Evolutionary conservation across 192 early-diverging fungal species (phyloP).

Genomic region (Umbelopsis vinacea): DNA sequence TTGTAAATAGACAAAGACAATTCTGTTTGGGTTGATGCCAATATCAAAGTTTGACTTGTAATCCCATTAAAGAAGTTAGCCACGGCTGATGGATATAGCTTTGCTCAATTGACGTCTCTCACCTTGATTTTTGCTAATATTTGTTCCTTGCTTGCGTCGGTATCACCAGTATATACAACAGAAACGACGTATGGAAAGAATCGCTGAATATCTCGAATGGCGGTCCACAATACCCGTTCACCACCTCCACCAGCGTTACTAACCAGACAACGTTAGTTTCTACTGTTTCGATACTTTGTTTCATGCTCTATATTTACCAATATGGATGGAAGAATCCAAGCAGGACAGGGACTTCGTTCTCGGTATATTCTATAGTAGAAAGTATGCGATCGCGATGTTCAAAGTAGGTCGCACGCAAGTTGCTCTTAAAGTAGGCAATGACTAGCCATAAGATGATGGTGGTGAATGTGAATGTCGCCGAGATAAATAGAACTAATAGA

Average conservation of each 20-base stretch:
- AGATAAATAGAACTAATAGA: background rate
- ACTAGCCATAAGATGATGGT: slow-evolving; percentile 8
- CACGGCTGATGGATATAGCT: background rate
- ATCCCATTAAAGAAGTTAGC: background rate
- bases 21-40: slow-evolving; percentile 50
- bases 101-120: background rate
- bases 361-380: slow-evolving; percentile 1
- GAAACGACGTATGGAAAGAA: slow-evolving; percentile 67
- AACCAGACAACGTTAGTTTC: background rate
- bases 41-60: slow-evolving; percentile 70
- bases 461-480: slow-evolving; percentile 1
- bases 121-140: slow-evolving; percentile 72
- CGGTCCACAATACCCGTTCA: slow-evolving; percentile 95
- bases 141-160: slow-evolving; percentile 48
- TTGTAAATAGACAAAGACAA: slow-evolving; percentile 69
- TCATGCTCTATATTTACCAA: slow-evolving; percentile 52
- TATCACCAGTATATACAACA: slow-evolving; percentile 85
- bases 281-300: background rate
- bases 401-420: slow-evolving; percentile 2
- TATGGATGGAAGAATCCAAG: slow-evolving; percentile 94
- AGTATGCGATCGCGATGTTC: slow-evolving; percentile 15
- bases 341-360: slow-evolving; percentile 40
- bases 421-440: slow-evolving; percentile 14
- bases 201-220: slow-evolving; percentile 79
- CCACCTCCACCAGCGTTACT: slow-evolving; percentile 93